Percentiles rank a stretch among this genome's conserved stretches.
Conservation (phyloP, 495 filamentous ascomycete genomes). For the Xylaria cubensis region DNA sequence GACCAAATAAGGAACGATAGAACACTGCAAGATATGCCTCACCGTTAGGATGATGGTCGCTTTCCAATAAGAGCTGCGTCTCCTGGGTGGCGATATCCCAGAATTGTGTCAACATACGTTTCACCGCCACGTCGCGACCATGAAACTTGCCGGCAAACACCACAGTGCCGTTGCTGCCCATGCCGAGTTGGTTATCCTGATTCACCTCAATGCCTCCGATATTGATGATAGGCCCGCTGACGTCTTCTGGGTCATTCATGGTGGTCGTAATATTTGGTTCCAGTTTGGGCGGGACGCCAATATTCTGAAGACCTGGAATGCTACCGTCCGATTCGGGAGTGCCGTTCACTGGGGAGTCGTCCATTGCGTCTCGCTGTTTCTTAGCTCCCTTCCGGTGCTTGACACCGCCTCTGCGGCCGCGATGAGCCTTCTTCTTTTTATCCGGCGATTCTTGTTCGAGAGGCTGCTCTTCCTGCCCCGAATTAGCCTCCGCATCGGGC, state of each 20-base stretch:
- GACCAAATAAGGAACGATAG: neutral
- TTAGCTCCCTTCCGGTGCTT: constrained; percentile 67
- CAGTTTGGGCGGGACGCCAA: constrained; percentile 55
- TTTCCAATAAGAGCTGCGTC: constrained; percentile 85
- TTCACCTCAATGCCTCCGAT: constrained; percentile 78
- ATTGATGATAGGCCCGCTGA: constrained; percentile 65
- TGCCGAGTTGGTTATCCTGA: constrained; percentile 74
- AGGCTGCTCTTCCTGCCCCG: constrained; percentile 44
- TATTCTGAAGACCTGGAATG: constrained; percentile 45
- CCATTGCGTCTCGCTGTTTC: constrained; percentile 47
- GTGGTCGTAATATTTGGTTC: constrained; percentile 64
- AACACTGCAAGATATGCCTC: constrained; percentile 20
- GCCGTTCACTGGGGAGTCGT: constrained; percentile 47
- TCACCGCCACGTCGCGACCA: constrained; percentile 91
- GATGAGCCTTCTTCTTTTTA: constrained; percentile 79
- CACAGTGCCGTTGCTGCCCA: constrained; percentile 84
- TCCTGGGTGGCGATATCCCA: constrained; percentile 96
- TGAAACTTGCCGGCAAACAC: constrained; percentile 88
- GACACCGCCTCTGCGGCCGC: constrained; percentile 82
- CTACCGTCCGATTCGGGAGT: constrained; percentile 37
- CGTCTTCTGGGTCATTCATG: constrained; percentile 56
- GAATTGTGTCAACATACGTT: constrained; percentile 93
- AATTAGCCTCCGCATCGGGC: constrained; percentile 47
- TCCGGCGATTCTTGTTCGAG: constrained; percentile 39
- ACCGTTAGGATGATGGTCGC: constrained; percentile 91